These are phyloP conservation scores for Crucihimalaya himalaica DNA, from an alignment of 345 rosid genomes.

Conservation along the genomic window DNA sequence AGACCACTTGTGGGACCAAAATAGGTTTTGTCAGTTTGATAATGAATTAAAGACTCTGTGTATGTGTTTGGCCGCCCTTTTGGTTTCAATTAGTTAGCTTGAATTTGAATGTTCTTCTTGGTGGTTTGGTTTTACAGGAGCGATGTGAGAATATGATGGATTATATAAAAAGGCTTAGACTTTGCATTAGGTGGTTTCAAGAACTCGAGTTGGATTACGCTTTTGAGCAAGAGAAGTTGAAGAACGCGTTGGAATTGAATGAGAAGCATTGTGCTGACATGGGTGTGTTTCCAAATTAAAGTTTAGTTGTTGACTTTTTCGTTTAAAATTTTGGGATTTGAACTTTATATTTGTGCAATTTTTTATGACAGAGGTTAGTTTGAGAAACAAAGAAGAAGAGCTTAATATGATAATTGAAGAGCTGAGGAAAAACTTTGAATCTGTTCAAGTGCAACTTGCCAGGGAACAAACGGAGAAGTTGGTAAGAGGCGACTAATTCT, in stretches of 20 bases:
- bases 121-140: slow-evolving; percentile 60
- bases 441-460: slow-evolving; percentile 71
- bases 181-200: slow-evolving; percentile 96
- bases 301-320: slow-evolving; percentile 18
- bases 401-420: slow-evolving; percentile 85
- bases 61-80: slow-evolving; percentile 12
- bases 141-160: slow-evolving; percentile 94
- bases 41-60: slow-evolving; percentile 24
- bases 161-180: slow-evolving; percentile 86
- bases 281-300: slow-evolving; percentile 49
- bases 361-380: slow-evolving; percentile 58
- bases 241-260: slow-evolving; percentile 59
- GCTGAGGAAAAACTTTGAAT: slow-evolving; percentile 72
- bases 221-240: slow-evolving; percentile 80
- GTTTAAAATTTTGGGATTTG: slow-evolving; percentile 2
- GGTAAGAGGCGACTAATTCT: slow-evolving; percentile 48
- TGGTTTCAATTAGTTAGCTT: slow-evolving; percentile 8
- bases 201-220: slow-evolving; percentile 84
- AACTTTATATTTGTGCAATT: slow-evolving; percentile 24
- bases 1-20: slow-evolving; percentile 29
- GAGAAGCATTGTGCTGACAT: slow-evolving; percentile 79
- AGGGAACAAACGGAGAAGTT: slow-evolving; percentile 85
- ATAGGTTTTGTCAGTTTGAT: slow-evolving; percentile 30
- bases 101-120: slow-evolving; percentile 33
- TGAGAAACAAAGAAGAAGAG: slow-evolving; percentile 87